phyloP scores from a whole-genome alignment of 345 rosid genomes.

The Brassica carinata region DNA sequence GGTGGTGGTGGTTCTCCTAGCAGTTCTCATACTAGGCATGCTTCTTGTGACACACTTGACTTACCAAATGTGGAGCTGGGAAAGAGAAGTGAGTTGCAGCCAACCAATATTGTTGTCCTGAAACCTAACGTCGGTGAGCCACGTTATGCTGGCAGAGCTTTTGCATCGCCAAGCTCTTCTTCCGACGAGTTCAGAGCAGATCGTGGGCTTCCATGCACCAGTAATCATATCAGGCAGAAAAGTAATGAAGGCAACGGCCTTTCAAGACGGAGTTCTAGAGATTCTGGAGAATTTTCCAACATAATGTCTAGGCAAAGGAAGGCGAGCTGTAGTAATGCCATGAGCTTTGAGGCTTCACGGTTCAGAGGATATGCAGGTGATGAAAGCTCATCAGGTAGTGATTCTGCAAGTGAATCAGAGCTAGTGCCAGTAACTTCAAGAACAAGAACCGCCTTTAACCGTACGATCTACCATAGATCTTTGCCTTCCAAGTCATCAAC shows the following conservation, averaged over 20 bases:
- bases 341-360: constrained; percentile 51
- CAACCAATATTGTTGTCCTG: constrained; percentile 86
- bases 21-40: constrained; percentile 41
- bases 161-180: constrained; percentile 57
- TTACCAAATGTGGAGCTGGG: constrained; percentile 47
- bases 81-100: constrained; percentile 48
- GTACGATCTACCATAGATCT: constrained; percentile 46
- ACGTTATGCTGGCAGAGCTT: constrained; percentile 45
- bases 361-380: constrained; percentile 74
- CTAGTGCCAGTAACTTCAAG: constrained; percentile 46
- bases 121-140: constrained; percentile 79
- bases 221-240: constrained; percentile 47
- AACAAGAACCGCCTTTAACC: constrained; percentile 47
- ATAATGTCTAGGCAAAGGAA: constrained; percentile 69
- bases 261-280: constrained; percentile 61
- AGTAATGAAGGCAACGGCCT: constrained; percentile 46
- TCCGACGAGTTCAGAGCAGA: constrained; percentile 53
- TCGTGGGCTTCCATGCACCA: constrained; percentile 47
- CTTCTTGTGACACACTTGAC: constrained; percentile 39
- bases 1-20: constrained; percentile 33
- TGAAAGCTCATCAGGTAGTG: constrained; percentile 82
- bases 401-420: constrained; percentile 72
- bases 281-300: constrained; percentile 68
- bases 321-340: constrained; percentile 47
- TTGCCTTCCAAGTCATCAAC: constrained; percentile 55